phyloP scores from a whole-genome alignment of 768 basidiomycete species.

The Rhodotorula graminis region DNA sequence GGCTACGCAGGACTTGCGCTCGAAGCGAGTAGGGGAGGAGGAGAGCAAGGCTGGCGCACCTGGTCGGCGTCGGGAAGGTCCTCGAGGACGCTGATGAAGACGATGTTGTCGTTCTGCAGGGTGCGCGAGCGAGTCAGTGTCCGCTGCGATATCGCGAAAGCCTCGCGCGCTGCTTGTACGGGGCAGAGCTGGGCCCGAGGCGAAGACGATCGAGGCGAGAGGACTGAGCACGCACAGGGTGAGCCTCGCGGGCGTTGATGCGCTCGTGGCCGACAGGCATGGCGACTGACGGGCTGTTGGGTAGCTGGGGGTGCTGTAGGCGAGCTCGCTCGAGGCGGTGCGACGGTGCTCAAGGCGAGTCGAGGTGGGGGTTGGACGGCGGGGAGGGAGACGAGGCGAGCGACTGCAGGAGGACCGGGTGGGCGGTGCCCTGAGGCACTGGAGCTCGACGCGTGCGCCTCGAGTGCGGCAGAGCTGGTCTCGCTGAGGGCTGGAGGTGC shows the following conservation, averaged over 20 bases:
- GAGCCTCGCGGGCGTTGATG: conserved; percentile 6
- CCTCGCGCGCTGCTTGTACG: not conserved
- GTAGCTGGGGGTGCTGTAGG: too few species aligned
- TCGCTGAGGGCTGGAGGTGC: too few species aligned
- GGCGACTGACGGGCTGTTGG: not conserved
- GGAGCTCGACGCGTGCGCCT: too few species aligned
- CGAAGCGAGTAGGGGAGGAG: too few species aligned
- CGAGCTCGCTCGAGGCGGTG: not conserved
- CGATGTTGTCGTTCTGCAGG: conserved; percentile 27
- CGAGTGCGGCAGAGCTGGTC: too few species aligned
- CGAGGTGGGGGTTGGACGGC: too few species aligned
- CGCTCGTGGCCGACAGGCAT: conserved; percentile 25
- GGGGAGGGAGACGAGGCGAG: not conserved
- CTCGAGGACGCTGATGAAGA: conserved; percentile 23
- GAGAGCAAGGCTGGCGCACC: not conserved
- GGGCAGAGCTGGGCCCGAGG: too few species aligned
- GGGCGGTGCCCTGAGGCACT: too few species aligned
- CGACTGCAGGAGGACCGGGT: too few species aligned
- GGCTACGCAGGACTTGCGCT: too few species aligned
- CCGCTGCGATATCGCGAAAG: too few species aligned
- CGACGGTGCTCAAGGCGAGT: too few species aligned
- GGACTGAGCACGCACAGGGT: conserved; percentile 11
- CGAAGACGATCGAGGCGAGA: not conserved
- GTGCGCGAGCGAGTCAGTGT: not conserved
- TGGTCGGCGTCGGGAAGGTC: conserved; percentile 5